A percentile compares a stretch with the other conserved stretches of the same genome.
Conservation (phyloP, 768 basidiomycete genomes). For the Exidia glandulosa region DNA sequence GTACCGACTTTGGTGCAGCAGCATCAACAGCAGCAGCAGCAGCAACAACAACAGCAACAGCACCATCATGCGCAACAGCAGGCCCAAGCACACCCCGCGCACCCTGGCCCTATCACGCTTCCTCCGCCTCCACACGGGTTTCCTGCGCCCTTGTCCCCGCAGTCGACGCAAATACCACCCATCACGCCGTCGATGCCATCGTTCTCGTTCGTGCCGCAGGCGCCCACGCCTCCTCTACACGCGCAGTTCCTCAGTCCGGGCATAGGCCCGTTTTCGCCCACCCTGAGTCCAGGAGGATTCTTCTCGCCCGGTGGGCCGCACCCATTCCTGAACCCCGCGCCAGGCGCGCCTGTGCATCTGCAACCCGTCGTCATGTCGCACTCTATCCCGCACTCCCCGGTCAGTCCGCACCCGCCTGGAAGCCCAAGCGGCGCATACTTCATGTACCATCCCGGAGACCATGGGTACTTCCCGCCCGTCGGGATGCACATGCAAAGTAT, state of each 20-base stretch:
- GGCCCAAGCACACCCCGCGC: constrained; percentile 29
- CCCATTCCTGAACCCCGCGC: constrained; percentile 43
- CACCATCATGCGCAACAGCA: constrained; percentile 1
- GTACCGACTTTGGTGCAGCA: background rate
- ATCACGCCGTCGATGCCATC: constrained; percentile 98
- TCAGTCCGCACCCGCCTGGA: background rate
- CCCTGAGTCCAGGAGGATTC: constrained; percentile 66
- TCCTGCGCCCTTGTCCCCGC: constrained; percentile 25
- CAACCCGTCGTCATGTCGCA: background rate
- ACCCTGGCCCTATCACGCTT: constrained; percentile 60
- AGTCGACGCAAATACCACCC: constrained; percentile 65
- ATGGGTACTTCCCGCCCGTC: background rate
- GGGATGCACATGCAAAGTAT: background rate
- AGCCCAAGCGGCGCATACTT: background rate
- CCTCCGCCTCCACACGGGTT: constrained; percentile 44
- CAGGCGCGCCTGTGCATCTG: constrained; percentile 40
- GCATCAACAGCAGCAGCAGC: constrained; percentile 3
- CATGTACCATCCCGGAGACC: background rate
- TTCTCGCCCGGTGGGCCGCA: constrained; percentile 22
- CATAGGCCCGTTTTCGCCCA: constrained; percentile 17
- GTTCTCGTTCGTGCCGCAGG: constrained; percentile 67
- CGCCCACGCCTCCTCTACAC: constrained; percentile 29
- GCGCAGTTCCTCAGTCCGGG: constrained; percentile 26
- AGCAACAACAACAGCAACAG: constrained; percentile 2
- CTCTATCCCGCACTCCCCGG: background rate